These are phyloP conservation scores for Colletotrichum sp. DNA, from an alignment of 2,329 filamentous ascomycete genomes.

Conservation along the genomic window DNA sequence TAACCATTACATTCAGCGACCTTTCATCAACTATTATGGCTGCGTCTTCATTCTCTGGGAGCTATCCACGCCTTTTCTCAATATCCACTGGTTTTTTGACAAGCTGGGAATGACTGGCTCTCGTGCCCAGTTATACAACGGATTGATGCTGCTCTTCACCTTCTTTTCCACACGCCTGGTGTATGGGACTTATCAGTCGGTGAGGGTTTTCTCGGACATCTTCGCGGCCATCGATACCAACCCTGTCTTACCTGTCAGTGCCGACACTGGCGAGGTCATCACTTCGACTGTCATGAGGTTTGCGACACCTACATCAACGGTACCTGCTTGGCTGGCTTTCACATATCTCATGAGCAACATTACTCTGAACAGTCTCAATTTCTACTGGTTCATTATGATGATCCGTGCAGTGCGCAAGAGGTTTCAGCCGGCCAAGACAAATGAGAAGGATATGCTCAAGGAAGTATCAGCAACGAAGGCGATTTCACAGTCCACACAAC, in stretches of 20 bases:
- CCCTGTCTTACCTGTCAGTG: slow-evolving; percentile 25
- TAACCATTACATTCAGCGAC: slow-evolving; percentile 59
- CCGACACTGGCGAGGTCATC: slow-evolving; percentile 23
- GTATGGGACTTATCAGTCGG: slow-evolving; percentile 77
- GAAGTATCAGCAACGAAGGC: slow-evolving; percentile 33
- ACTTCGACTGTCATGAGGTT: slow-evolving; percentile 52
- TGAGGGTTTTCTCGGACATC: slow-evolving; percentile 73
- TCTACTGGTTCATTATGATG: slow-evolving; percentile 90
- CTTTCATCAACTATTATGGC: slow-evolving; percentile 85
- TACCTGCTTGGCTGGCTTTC: slow-evolving; percentile 73
- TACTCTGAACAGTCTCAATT: slow-evolving; percentile 76
- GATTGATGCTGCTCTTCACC: slow-evolving; percentile 70
- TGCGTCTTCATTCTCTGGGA: slow-evolving; percentile 86
- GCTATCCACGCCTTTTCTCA: slow-evolving; percentile 83
- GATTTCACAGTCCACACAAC: slow-evolving; percentile 29
- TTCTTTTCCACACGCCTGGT: slow-evolving; percentile 81
- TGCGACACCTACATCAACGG: slow-evolving; percentile 48
- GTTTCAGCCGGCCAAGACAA: slow-evolving; percentile 48
- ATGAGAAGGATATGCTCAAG: neutral
- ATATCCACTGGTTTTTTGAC: slow-evolving; percentile 92
- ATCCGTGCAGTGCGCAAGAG: slow-evolving; percentile 78
- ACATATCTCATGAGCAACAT: slow-evolving; percentile 75
- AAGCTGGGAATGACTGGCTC: slow-evolving; percentile 83
- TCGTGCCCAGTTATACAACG: slow-evolving; percentile 76
- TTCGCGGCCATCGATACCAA: slow-evolving; percentile 57